phyloP scores from a whole-genome alignment of 2,329 filamentous ascomycete genomes.

The Xylaria sp. region DNA sequence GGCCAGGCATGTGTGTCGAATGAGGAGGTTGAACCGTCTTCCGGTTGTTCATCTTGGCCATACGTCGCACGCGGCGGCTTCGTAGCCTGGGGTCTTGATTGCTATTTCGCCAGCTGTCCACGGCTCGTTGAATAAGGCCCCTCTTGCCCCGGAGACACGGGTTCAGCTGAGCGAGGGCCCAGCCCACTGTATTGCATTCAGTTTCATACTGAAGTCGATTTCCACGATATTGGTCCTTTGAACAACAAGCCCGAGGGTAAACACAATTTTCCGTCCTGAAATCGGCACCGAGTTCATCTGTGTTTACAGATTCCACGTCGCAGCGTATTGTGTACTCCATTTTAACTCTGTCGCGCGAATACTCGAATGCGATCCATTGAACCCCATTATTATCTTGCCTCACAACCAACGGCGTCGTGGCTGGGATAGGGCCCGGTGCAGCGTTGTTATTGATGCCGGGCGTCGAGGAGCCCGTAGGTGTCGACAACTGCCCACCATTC shows the following conservation, averaged over 20 bases:
- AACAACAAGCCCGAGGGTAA: slow-evolving; percentile 93
- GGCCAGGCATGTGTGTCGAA: slow-evolving; percentile 74
- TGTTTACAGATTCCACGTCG: slow-evolving; percentile 95
- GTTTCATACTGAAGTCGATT: slow-evolving; percentile 97
- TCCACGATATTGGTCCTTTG: slow-evolving; percentile 95
- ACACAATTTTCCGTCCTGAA: slow-evolving; percentile 99
- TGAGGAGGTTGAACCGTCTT: slow-evolving; percentile 74
- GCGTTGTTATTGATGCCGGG: slow-evolving; percentile 84
- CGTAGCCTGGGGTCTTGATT: slow-evolving; percentile 93
- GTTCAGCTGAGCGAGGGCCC: slow-evolving; percentile 94
- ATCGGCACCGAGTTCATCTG: slow-evolving; percentile 83
- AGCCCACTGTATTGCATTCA: slow-evolving; percentile 99
- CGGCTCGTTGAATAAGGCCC: slow-evolving; percentile 93
- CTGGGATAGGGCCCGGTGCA: slow-evolving; percentile 94
- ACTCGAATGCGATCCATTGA: slow-evolving; percentile 99
- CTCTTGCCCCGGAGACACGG: slow-evolving; percentile 90
- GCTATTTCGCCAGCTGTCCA: slow-evolving; percentile 99
- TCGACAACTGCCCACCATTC: slow-evolving; percentile 58
- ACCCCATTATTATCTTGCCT: slow-evolving; percentile 95
- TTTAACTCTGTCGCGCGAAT: slow-evolving; percentile 95
- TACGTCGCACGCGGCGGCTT: slow-evolving; percentile 89
- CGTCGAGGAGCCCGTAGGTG: slow-evolving; percentile 57
- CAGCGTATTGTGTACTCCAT: slow-evolving; percentile 99
- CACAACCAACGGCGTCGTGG: slow-evolving; percentile 93
- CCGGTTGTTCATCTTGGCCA: slow-evolving; percentile 94